Conservation (phyloP, 345 rosid species). For the Aquilaria sinensis region DNA sequence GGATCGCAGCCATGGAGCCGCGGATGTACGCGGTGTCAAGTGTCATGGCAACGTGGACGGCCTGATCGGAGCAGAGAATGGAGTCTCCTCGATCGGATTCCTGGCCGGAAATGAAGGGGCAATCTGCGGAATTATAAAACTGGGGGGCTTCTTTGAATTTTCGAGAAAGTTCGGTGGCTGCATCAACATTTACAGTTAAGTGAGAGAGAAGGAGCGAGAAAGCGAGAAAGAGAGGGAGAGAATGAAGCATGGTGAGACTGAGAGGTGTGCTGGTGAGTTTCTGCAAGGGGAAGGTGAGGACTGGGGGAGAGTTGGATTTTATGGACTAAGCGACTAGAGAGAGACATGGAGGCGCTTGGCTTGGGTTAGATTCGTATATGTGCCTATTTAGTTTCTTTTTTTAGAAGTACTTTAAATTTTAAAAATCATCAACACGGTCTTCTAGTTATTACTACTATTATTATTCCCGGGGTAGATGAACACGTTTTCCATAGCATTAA, state of each 20-base stretch:
- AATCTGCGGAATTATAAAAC: constrained; percentile 76
- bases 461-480: no score
- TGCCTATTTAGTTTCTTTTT: no score
- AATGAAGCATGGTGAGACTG: constrained; percentile 13
- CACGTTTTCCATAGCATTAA: no score
- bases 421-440: no score
- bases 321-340: constrained; percentile 3
- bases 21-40: constrained; percentile 83
- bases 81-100: constrained; percentile 15
- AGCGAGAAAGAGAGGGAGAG: constrained; percentile 13
- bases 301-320: constrained; percentile 12
- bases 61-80: constrained; percentile 57
- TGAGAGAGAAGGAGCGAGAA: constrained; percentile 7
- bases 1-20: constrained; percentile 89
- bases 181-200: constrained; percentile 8
- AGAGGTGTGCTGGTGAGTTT: not conserved
- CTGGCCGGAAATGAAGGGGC: constrained; percentile 35
- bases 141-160: constrained; percentile 89
- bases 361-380: constrained; percentile 14
- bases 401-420: no score
- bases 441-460: no score
- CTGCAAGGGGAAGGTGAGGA: constrained; percentile 3
- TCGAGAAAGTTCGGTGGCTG: constrained; percentile 21
- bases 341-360: not conserved
- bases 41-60: constrained; percentile 92